Conservation (phyloP, 1,284 basidiomycete genomes). For the Moniliella sp. region DNA sequence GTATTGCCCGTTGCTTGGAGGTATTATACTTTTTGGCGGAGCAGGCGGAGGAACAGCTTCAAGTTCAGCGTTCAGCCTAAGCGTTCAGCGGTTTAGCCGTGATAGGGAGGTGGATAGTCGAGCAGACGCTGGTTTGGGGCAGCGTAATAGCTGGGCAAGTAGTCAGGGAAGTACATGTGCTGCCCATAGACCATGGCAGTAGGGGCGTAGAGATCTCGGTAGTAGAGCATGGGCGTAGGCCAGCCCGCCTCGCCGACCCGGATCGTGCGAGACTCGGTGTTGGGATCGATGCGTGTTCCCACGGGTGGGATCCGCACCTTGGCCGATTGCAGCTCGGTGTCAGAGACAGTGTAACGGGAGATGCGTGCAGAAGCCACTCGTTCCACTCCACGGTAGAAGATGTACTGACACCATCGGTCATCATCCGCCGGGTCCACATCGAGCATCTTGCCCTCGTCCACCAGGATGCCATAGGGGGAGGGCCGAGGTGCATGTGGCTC, state of each 20-base stretch:
- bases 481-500: slow-evolving; percentile 52
- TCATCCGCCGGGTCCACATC: slow-evolving; percentile 37
- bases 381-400: slow-evolving; percentile 20
- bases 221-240: neutral
- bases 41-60: too few species aligned
- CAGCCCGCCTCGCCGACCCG: neutral
- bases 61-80: too few species aligned
- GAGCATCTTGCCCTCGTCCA: slow-evolving; percentile 29
- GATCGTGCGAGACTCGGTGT: neutral
- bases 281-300: neutral
- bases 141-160: too few species aligned
- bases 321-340: slow-evolving; percentile 27
- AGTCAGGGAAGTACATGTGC: too few species aligned
- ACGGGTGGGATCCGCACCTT: slow-evolving; percentile 16
- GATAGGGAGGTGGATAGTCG: too few species aligned
- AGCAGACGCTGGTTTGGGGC: too few species aligned
- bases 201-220: too few species aligned
- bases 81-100: too few species aligned
- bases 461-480: slow-evolving; percentile 60
- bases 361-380: slow-evolving; percentile 23
- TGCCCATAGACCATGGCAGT: too few species aligned
- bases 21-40: too few species aligned
- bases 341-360: slow-evolving; percentile 26
- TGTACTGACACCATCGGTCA: slow-evolving; percentile 28
- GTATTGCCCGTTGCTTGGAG: too few species aligned